A percentile compares a stretch with the other conserved stretches of the same genome.
Conservation (phyloP, 2,329 filamentous ascomycete species). For the Phaeoacremonium minimum region DNA sequence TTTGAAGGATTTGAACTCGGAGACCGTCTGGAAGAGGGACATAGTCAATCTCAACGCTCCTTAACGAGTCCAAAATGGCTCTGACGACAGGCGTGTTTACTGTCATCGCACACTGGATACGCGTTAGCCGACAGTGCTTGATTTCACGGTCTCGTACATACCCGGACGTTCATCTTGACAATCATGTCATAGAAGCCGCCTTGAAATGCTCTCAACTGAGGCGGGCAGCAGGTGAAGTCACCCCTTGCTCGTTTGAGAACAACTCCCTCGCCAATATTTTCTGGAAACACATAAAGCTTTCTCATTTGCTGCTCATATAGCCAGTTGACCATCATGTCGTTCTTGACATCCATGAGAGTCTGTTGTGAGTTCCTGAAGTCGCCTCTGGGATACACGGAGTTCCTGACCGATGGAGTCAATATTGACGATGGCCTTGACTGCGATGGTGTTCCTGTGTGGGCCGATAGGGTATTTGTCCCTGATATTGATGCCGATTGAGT, state of each 20-base stretch:
- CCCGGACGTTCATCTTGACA: constrained; percentile 32
- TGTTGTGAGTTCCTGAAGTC: constrained; percentile 38
- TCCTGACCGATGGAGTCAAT: constrained; percentile 11
- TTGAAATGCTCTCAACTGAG: constrained; percentile 27
- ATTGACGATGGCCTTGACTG: background rate
- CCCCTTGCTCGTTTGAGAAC: constrained; percentile 33
- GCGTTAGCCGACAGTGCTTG: background rate
- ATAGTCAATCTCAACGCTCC: constrained; percentile 36
- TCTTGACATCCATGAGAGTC: constrained; percentile 47
- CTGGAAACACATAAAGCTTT: constrained; percentile 30
- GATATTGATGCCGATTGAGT: constrained; percentile 9
- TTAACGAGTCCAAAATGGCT: constrained; percentile 44
- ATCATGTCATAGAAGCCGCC: constrained; percentile 28
- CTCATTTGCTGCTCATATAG: constrained; percentile 59
- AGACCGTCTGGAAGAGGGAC: constrained; percentile 56
- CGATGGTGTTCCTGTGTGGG: constrained; percentile 1
- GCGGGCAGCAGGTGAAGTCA: constrained; percentile 31
- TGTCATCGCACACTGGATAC: constrained; percentile 58
- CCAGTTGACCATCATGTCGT: constrained; percentile 60
- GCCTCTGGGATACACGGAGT: constrained; percentile 29
- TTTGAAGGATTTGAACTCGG: constrained; percentile 57
- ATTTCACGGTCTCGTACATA: constrained; percentile 11
- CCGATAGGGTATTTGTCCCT: background rate
- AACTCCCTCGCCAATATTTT: constrained; percentile 30
- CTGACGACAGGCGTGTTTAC: constrained; percentile 62